A percentile compares a stretch with the other conserved stretches of the same genome.
Evolutionary conservation across 1,284 basidiomycete genomes (phyloP).

Genomic region (Rhodotorula sp.): DNA sequence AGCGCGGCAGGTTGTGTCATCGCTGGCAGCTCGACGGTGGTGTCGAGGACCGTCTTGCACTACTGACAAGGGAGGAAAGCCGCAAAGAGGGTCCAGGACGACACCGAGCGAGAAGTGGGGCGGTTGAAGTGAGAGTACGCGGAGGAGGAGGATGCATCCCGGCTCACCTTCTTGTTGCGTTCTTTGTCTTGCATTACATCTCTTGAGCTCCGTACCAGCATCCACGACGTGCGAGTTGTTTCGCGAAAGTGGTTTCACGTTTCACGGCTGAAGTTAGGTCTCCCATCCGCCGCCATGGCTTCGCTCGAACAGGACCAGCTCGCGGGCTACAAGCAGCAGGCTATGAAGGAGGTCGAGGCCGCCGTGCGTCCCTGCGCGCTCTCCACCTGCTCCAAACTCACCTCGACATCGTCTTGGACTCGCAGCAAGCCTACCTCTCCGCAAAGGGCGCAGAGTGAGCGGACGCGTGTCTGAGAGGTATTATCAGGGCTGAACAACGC

Average conservation of each 20-base stretch:
- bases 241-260: neutral
- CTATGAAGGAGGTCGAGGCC: constrained; percentile 7
- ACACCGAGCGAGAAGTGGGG: neutral
- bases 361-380: neutral
- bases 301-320: neutral
- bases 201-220: neutral
- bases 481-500: neutral
- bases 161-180: no score
- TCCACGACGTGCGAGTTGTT: neutral
- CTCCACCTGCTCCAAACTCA: no score
- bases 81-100: no score
- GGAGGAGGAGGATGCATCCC: no score
- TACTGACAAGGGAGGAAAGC: no score
- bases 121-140: neutral
- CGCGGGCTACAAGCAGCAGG: constrained; percentile 24
- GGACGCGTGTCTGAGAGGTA: neutral
- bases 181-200: no score
- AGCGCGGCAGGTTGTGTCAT: neutral
- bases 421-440: constrained; percentile 2
- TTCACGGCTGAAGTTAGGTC: neutral
- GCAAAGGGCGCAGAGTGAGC: constrained; percentile 7
- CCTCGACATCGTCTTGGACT: neutral
- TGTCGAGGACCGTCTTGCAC: no score
- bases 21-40: no score
- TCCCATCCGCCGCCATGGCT: constrained; percentile 2